Percentiles rank a stretch among this genome's conserved stretches.
Evolutionary conservation across 2,329 filamentous ascomycete genomes (phyloP).

Genomic region (Apiospora arundinis): DNA sequence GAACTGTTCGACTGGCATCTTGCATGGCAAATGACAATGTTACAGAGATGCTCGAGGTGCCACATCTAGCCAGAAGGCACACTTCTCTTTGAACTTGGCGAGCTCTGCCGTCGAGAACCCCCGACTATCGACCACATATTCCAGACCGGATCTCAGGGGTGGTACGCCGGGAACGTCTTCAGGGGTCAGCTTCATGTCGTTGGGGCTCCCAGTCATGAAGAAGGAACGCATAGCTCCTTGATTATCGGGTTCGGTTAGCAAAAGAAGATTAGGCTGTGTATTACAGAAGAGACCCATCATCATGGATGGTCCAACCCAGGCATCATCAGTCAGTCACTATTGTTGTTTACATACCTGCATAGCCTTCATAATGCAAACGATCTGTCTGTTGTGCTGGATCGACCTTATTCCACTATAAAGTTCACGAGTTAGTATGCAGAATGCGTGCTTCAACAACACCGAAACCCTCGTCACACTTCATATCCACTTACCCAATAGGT

Average conservation of each 20-base stretch:
- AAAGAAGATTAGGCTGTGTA: constrained; percentile 24
- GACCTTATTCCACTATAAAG: constrained; percentile 59
- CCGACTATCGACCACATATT: constrained; percentile 57
- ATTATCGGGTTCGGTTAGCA: not conserved
- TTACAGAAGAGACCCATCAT: not conserved
- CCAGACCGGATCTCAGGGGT: constrained; percentile 44
- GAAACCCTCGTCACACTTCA: not conserved
- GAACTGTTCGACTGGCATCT: not conserved
- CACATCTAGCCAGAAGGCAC: constrained; percentile 59
- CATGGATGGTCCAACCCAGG: not conserved
- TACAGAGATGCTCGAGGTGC: constrained; percentile 52
- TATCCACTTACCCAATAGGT: constrained; percentile 55
- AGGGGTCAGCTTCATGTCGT: constrained; percentile 60
- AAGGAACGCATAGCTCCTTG: constrained; percentile 65
- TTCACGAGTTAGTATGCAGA: not conserved
- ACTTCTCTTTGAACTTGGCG: constrained; percentile 50
- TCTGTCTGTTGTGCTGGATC: constrained; percentile 59
- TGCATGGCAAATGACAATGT: not conserved
- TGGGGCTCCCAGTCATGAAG: constrained; percentile 64
- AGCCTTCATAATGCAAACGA: constrained; percentile 61
- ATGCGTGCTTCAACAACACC: not conserved
- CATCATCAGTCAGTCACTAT: not conserved
- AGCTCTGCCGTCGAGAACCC: constrained; percentile 51
- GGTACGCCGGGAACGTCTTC: constrained; percentile 52
- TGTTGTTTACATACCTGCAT: constrained; percentile 35